A percentile compares a stretch with the other conserved stretches of the same genome.
These are phyloP conservation scores for Colletotrichum camelliae DNA, from an alignment of 2,329 filamentous ascomycete genomes.

Conservation along the genomic window DNA sequence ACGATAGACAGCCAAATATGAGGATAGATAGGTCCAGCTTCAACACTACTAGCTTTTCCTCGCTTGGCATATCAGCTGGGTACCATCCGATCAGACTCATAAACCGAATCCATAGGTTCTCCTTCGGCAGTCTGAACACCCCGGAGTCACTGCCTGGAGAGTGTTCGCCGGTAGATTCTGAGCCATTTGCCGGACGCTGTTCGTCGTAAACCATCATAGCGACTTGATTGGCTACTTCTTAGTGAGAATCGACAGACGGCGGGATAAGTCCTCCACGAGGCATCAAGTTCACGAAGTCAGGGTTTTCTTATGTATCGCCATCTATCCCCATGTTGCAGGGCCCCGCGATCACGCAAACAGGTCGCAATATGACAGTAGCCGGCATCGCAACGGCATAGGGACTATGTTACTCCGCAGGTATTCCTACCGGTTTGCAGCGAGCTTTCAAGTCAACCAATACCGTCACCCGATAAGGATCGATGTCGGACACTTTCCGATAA, in stretches of 20 bases:
- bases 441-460: neutral
- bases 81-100: conserved; percentile 36
- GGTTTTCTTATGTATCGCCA: neutral
- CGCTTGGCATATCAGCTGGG: conserved; percentile 30
- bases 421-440: neutral
- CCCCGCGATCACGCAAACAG: neutral
- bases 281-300: neutral
- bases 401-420: neutral
- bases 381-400: neutral
- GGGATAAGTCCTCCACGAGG: neutral
- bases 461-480: neutral
- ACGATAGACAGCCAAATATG: conserved; percentile 40
- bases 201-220: neutral
- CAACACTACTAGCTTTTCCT: conserved; percentile 37
- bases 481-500: neutral
- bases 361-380: neutral
- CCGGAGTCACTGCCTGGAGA: neutral
- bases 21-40: conserved; percentile 42
- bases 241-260: neutral
- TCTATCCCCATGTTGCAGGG: neutral
- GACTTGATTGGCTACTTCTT: neutral
- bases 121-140: neutral
- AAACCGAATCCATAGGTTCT: conserved; percentile 7
- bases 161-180: neutral
- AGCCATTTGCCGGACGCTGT: neutral